phyloP scores from a whole-genome alignment of 2,329 filamentous ascomycete genomes.

The Sarocladiaceae sp. region DNA sequence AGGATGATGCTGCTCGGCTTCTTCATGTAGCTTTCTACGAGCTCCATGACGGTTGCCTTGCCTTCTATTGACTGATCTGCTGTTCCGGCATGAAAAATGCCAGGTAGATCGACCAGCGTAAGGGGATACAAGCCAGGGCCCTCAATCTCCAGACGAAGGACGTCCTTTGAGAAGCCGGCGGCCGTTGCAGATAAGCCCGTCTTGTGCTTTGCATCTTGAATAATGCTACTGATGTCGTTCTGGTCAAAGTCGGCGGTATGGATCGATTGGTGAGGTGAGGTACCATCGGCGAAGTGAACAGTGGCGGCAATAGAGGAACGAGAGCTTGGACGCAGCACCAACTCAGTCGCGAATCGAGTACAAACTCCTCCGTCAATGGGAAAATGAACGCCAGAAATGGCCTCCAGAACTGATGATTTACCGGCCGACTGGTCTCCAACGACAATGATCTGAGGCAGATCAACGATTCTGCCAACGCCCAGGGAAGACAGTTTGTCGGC shows the following conservation, averaged over 20 bases:
- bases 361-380: conserved; percentile 48
- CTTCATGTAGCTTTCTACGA: conserved; percentile 48
- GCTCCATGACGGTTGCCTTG: conserved; percentile 24
- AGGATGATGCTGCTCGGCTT: conserved; percentile 53
- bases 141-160: conserved; percentile 39
- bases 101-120: conserved; percentile 50
- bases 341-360: conserved; percentile 56
- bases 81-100: conserved; percentile 29
- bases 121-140: conserved; percentile 38
- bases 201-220: conserved; percentile 41
- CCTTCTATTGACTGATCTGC: conserved; percentile 24
- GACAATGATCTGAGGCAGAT: conserved; percentile 50
- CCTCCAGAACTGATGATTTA: conserved; percentile 60
- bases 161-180: conserved; percentile 35
- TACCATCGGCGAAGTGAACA: conserved; percentile 28
- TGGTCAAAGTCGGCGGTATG: conserved; percentile 29
- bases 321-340: conserved; percentile 41
- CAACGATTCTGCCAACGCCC: conserved; percentile 39
- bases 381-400: conserved; percentile 55
- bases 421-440: conserved; percentile 55
- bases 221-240: conserved; percentile 38
- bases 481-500: conserved; percentile 45
- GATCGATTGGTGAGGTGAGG: conserved; percentile 14
- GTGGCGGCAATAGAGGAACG: conserved; percentile 32
- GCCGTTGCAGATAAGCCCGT: conserved; percentile 36